Evolutionary conservation across 2,329 filamentous ascomycete genomes (phyloP).

Genomic region (Xylaria sp.): DNA sequence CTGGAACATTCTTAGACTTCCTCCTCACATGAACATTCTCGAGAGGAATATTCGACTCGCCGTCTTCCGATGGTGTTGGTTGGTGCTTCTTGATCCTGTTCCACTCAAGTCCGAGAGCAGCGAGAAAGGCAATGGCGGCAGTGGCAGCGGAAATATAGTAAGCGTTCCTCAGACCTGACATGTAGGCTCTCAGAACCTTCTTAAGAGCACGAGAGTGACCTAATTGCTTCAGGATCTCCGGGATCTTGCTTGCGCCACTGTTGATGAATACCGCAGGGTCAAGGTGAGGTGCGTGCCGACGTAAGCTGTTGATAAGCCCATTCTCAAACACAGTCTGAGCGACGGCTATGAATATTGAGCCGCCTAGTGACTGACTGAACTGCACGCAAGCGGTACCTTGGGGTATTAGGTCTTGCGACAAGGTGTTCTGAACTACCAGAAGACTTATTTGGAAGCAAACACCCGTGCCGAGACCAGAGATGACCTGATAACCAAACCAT

Average conservation of each 20-base stretch:
- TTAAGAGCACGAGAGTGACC: slow-evolving; percentile 38
- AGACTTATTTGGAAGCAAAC: slow-evolving; percentile 44
- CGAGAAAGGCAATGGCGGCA: slow-evolving; percentile 42
- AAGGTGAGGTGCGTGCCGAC: slow-evolving; percentile 40
- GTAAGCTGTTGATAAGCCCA: slow-evolving; percentile 50
- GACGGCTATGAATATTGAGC: slow-evolving; percentile 59
- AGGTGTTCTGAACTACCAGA: slow-evolving; percentile 48
- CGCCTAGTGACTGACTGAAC: slow-evolving; percentile 62
- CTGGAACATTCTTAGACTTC: background rate
- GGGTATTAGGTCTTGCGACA: slow-evolving; percentile 44
- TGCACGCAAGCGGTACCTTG: slow-evolving; percentile 47
- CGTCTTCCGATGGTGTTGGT: background rate
- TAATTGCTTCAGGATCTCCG: slow-evolving; percentile 39
- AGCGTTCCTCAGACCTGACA: slow-evolving; percentile 44
- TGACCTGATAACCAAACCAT: slow-evolving; percentile 56
- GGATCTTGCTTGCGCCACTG: slow-evolving; percentile 48
- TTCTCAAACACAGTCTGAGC: slow-evolving; percentile 65
- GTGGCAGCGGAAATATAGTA: slow-evolving; percentile 49
- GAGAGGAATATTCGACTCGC: background rate
- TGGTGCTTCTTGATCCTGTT: slow-evolving; percentile 45
- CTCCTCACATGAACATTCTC: background rate
- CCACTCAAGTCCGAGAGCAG: slow-evolving; percentile 43
- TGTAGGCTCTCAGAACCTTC: slow-evolving; percentile 44
- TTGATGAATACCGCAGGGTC: slow-evolving; percentile 45
- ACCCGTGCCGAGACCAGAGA: slow-evolving; percentile 50